Percentiles rank a stretch among this genome's conserved stretches.
Evolutionary conservation across 2,329 filamentous ascomycete species (phyloP).

Genomic region (Chaetomium olivaceum): DNA sequence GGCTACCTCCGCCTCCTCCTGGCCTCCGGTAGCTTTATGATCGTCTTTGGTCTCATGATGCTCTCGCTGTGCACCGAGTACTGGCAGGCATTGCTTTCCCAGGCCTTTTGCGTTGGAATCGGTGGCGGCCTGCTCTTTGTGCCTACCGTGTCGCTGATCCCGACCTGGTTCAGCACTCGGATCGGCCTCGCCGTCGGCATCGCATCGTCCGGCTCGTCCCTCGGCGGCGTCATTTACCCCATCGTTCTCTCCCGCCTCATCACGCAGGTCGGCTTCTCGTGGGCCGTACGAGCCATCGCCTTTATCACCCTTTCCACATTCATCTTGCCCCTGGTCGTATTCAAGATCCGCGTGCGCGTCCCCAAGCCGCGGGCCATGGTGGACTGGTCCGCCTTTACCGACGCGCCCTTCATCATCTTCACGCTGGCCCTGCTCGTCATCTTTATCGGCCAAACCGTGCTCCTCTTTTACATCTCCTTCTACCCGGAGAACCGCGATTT

Average conservation of each 20-base stretch:
- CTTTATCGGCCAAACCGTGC: neutral
- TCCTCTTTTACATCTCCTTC: neutral
- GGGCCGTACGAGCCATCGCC: neutral
- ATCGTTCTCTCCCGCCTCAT: neutral
- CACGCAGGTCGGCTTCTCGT: neutral
- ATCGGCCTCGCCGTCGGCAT: neutral
- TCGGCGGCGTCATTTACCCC: neutral
- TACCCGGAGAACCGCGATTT: conserved; percentile 11
- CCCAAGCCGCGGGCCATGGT: neutral
- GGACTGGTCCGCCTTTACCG: neutral
- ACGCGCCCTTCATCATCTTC: neutral
- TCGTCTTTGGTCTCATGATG: conserved; percentile 44
- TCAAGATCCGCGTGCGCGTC: neutral
- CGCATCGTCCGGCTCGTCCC: neutral
- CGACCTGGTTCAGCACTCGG: conserved; percentile 17
- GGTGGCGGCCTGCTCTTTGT: conserved; percentile 46
- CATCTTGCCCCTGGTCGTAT: neutral
- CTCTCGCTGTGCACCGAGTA: conserved; percentile 49
- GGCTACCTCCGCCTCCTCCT: conserved; percentile 50
- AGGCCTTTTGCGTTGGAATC: conserved; percentile 48
- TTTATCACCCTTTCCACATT: neutral
- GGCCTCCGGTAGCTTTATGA: conserved; percentile 41
- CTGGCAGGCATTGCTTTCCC: conserved; percentile 49
- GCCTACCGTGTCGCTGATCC: conserved; percentile 33
- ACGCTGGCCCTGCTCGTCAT: neutral